These are phyloP conservation scores for Syzygium syzygioides DNA, from an alignment of 441 rosid species.

Conservation along the genomic window DNA sequence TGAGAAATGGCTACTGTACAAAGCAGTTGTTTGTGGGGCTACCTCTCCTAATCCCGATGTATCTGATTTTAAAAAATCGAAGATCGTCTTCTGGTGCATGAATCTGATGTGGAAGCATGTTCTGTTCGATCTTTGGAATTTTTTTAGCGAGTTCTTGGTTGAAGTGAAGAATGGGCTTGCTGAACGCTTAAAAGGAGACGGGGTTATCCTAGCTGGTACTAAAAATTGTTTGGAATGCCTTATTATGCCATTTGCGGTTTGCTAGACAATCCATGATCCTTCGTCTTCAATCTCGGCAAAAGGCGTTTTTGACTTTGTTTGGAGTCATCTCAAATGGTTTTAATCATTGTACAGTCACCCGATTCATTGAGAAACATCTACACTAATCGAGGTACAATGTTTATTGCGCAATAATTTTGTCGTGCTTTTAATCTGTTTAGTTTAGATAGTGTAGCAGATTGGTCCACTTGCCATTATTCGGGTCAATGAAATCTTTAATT, in stretches of 20 bases:
- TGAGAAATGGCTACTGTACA: not conserved
- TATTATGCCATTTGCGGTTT: not conserved
- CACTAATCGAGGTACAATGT: too few relatives aligned
- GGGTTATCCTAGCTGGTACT: not conserved
- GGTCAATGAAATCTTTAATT: too few relatives aligned
- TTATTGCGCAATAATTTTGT: too few relatives aligned
- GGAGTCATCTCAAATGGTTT: not conserved
- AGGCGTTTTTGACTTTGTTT: not conserved
- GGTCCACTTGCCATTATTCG: too few relatives aligned
- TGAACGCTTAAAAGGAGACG: not conserved
- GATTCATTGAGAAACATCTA: not conserved
- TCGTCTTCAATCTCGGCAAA: not conserved
- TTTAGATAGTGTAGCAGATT: too few relatives aligned
- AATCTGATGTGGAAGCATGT: too few relatives aligned
- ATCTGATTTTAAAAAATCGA: too few relatives aligned
- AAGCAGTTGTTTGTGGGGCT: not conserved
- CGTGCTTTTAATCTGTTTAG: too few relatives aligned
- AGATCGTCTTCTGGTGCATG: not conserved
- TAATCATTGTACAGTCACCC: not conserved
- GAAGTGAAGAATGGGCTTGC: not conserved
- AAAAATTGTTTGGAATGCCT: not conserved
- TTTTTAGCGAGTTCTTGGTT: not conserved
- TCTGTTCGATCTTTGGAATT: not conserved
- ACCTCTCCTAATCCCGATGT: too few relatives aligned
- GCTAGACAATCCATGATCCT: not conserved